Percentiles rank a stretch among this genome's conserved stretches.
phyloP scores from a whole-genome alignment of 768 basidiomycete species.

The Rhizopogon vulgaris region DNA sequence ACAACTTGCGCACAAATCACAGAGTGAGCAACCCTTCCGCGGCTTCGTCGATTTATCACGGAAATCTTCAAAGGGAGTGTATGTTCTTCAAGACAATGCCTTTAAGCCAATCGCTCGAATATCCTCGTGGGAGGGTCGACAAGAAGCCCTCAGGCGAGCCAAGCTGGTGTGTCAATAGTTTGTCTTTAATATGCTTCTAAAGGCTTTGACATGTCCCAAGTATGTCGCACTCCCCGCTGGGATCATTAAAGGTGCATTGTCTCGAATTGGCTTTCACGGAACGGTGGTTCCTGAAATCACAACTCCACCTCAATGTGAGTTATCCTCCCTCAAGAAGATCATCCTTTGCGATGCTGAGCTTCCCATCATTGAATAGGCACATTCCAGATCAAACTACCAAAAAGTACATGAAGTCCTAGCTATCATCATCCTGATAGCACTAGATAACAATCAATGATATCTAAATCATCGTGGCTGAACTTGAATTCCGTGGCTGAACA shows the following conservation, averaged over 20 bases:
- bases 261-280: constrained; percentile 69
- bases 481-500: not conserved
- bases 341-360: not conserved
- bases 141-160: constrained; percentile 66
- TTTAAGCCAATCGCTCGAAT: constrained; percentile 82
- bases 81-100: constrained; percentile 86
- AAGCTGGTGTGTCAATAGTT: constrained; percentile 48
- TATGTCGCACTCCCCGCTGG: constrained; percentile 80
- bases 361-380: constrained; percentile 44
- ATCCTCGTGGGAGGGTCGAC: constrained; percentile 74
- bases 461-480: not conserved
- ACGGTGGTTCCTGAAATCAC: constrained; percentile 76
- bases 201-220: constrained; percentile 31
- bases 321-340: not conserved
- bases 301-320: constrained; percentile 79
- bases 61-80: constrained; percentile 60
- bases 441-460: not conserved
- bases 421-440: not conserved
- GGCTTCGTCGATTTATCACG: not conserved
- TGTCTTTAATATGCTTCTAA: not conserved
- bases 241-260: constrained; percentile 76
- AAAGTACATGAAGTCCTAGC: constrained; percentile 34
- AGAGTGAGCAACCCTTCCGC: constrained; percentile 45
- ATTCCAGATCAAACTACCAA: constrained; percentile 77
- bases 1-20: constrained; percentile 93